A percentile compares a stretch with the other conserved stretches of the same genome.
Evolutionary conservation across 108 stramenopile genomes (phyloP).

Genomic region (Schizochytrium sp.): DNA sequence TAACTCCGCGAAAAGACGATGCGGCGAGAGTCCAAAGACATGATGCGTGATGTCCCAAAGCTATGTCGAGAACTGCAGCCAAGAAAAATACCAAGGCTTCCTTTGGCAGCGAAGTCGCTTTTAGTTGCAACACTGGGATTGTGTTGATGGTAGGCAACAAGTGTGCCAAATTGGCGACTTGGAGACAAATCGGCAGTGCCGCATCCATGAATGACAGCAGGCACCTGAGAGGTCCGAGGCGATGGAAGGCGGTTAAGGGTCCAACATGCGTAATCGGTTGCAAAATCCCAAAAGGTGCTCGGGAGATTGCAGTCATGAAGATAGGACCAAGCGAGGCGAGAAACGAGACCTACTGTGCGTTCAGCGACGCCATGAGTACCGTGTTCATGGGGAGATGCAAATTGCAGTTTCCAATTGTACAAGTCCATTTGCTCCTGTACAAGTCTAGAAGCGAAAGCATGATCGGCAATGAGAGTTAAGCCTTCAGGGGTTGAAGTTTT

Average conservation of each 20-base stretch:
- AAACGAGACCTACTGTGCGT: too few relatives aligned
- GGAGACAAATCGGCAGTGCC: background rate
- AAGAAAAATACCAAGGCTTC: background rate
- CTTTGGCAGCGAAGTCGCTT: background rate
- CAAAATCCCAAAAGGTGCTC: too few relatives aligned
- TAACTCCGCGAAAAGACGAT: background rate
- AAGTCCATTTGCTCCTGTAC: too few relatives aligned
- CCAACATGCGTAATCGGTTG: too few relatives aligned
- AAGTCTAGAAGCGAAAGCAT: too few relatives aligned
- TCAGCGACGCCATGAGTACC: too few relatives aligned
- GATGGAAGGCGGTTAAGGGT: background rate
- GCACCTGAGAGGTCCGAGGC: background rate
- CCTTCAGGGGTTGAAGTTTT: too few relatives aligned
- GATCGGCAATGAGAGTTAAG: too few relatives aligned
- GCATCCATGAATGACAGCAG: background rate
- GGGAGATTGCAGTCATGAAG: too few relatives aligned
- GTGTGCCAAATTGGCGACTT: background rate
- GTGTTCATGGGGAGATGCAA: too few relatives aligned
- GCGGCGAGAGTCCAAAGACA: background rate
- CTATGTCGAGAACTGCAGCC: background rate
- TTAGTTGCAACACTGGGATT: background rate
- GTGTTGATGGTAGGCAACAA: background rate
- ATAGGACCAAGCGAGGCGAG: too few relatives aligned
- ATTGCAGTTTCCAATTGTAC: too few relatives aligned
- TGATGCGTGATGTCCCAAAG: background rate